Evolutionary conservation across 352 stramenopile species (phyloP), one percentile per base, ranked within the genome.

Genomic region (Phytophthora foliorum): DNA sequence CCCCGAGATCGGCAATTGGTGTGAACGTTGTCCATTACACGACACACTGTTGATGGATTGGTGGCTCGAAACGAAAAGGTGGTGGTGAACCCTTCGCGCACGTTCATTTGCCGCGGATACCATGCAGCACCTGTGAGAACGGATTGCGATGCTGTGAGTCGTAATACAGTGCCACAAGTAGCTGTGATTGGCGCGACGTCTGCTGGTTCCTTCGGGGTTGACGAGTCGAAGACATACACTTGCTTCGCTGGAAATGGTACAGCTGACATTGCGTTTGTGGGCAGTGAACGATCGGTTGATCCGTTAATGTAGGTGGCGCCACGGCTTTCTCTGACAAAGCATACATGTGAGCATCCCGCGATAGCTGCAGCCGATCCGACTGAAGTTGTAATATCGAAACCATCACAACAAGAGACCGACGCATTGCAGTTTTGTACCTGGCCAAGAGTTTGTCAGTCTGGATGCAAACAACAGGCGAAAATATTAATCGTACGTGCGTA

Each of bases 401-500:
- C 67, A 48, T 96, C 95, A 57, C 94, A 98, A 67, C 95, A 98
- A 22, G 83, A 84, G 22, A 70, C 63, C 1, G 90, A 96, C 0
- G 78, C 75, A 59, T 98, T 98, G 75, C 93, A 98, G 57, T 98
- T 97, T 57, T 97, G 74, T 31, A 98, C 58, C 82, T 96, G 68
- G 25, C 10, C 14, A 34, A 54, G 45, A 19, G 19, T 31, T 56
- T n/a, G n/a, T 57, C 34, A 67, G 31, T 45, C 13, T 17, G 50
- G 17, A 27, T 32, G 29, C 32, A 42, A 54, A 48, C 10, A 27
- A 3, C 0, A 44, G 24, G 4, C 4, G 13, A 49, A 27, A 1
- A 45, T 21, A 21, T 14, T 41, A 10, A 9, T 22, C 67, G 42
- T 75, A 91, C 78, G 46, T 98, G 86, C 0, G 93, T 77, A 54